Evolutionary conservation across 305 asterid genomes (phyloP), one percentile per base, ranked within the genome.

Genomic region (Ajuga reptans): DNA sequence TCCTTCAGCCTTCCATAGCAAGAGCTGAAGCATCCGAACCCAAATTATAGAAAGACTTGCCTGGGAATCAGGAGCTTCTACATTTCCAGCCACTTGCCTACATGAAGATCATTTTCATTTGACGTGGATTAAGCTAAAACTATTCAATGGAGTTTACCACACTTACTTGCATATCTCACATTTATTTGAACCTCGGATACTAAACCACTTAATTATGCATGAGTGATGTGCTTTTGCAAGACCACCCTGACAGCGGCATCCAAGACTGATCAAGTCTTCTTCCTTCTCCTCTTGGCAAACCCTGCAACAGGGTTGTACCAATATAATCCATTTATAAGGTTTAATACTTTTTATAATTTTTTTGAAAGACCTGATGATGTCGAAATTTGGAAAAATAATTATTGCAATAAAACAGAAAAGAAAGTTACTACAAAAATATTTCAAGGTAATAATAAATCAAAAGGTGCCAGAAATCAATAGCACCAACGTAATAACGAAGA

Each of bases 91-190:
- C 60, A 81, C 80, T 79, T 88, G 87, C 83, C 90, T 88, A 67
- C 87, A 79, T 18, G 53, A 77, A 67, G 71, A 60, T 80, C 55
- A 49, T 63, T 57, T 69, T 66, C 51, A 68, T 43, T 51, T 58
- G 31, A 56, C 37, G 24, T 21, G 60, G 52, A 21, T 29, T 31
- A 27, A 63, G 64, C 50, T 61, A 33, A 46, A 46, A 60, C 15
- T 39, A 56, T 14, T 72, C 31, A 74, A 65, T 6, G 57, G 68
- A 33, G 15, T 17, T 36, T 29, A 3, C 34, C 71, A 57, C 50
- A 81, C 91, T 81, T 86, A 87, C 92, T 81, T 92, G 92, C 95
- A 88, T 69, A 88, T 86, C 79, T 88, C 92, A 64, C 92, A 88
- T 79, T 77, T 86, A 80, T 88, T 88, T 47, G 95, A 86, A 66